Evolutionary conservation across 768 basidiomycete species (phyloP).

Genomic region (Lentinus brumalis): DNA sequence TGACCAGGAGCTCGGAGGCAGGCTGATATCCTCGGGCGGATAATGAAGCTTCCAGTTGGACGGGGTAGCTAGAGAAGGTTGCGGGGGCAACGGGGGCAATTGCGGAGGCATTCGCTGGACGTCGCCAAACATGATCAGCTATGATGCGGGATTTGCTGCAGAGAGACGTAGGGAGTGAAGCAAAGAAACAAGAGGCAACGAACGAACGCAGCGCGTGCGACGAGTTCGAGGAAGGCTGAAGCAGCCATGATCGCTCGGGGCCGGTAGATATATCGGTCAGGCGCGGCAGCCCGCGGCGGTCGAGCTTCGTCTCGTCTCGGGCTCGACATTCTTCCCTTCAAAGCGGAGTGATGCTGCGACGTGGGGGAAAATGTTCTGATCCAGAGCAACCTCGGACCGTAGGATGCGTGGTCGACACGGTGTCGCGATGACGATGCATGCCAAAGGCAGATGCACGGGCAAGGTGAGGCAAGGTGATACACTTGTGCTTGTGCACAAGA

Average conservation of each 20-base stretch:
- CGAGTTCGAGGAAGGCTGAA: conserved; percentile 9
- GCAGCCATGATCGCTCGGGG: neutral
- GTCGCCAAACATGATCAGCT: neutral
- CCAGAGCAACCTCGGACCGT: neutral
- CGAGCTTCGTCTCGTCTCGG: conserved; percentile 20
- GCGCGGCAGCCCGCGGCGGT: conserved; percentile 7
- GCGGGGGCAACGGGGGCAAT: neutral
- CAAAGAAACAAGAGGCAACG: neutral
- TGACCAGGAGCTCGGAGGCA: conserved; percentile 3
- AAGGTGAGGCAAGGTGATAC: neutral
- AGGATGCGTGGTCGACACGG: conserved; percentile 10
- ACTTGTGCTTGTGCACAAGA: neutral
- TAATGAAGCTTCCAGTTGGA: neutral
- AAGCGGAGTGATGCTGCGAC: conserved; percentile 8
- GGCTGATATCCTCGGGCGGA: neutral
- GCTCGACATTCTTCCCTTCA: conserved; percentile 16
- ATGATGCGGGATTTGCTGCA: neutral
- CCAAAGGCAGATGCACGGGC: neutral
- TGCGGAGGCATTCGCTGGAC: neutral
- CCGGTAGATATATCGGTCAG: conserved; percentile 10
- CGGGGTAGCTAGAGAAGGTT: neutral
- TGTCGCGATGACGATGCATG: conserved; percentile 21
- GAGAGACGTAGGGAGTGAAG: neutral
- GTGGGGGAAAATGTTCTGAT: conserved; percentile 15
- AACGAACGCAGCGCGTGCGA: neutral